Evolutionary conservation across 441 rosid genomes (phyloP).

Genomic region (Kokia cookei): DNA sequence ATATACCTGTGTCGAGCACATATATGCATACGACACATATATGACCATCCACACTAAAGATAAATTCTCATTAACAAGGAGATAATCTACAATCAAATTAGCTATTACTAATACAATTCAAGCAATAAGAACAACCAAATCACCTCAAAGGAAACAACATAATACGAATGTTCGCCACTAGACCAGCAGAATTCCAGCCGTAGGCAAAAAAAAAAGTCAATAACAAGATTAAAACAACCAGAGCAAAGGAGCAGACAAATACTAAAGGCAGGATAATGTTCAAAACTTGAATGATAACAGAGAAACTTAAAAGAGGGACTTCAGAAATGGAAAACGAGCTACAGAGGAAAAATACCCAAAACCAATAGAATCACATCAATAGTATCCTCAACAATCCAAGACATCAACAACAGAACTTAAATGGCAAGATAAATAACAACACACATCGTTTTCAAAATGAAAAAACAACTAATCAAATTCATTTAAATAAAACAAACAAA

Average conservation of each 20-base stretch:
- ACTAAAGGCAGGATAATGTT: background rate
- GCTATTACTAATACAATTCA: background rate
- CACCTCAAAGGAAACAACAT: background rate
- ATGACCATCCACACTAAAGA: background rate
- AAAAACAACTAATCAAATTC: background rate
- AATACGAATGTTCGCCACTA: background rate
- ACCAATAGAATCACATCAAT: background rate
- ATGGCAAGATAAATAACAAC: background rate
- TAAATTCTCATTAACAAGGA: background rate
- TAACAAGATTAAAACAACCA: background rate
- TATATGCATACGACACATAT: background rate
- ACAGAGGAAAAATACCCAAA: background rate
- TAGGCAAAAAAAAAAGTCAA: background rate
- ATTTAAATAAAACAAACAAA: slow-evolving; percentile 21
- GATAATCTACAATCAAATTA: background rate
- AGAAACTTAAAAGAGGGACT: background rate
- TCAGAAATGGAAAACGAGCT: background rate
- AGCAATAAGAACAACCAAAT: background rate
- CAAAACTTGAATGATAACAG: background rate
- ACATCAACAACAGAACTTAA: background rate
- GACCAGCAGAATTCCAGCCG: background rate
- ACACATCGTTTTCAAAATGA: background rate
- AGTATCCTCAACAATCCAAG: background rate
- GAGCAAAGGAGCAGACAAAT: background rate
- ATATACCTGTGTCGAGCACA: background rate